Conservation (phyloP, 1,284 basidiomycete species). For the Rugiboletus extremiorientalis region DNA sequence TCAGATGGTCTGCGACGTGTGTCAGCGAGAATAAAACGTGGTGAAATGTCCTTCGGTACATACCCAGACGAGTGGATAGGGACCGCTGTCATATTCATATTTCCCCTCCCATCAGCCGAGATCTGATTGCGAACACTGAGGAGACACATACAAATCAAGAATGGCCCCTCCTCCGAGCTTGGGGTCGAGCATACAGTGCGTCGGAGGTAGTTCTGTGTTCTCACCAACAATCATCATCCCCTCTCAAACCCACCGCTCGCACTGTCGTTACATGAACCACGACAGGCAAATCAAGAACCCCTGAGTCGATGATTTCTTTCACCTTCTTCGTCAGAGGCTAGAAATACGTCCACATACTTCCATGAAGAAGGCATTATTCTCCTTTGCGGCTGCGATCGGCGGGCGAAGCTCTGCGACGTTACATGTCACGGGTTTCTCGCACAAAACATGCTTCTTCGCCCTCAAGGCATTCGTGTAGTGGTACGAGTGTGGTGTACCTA, state of each 20-base stretch:
- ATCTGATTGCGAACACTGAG: background rate
- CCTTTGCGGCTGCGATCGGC: constrained; percentile 64
- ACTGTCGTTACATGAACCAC: constrained; percentile 71
- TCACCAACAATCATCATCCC: too few relatives aligned
- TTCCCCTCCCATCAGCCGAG: background rate
- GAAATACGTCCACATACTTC: constrained; percentile 78
- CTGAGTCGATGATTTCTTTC: constrained; percentile 54
- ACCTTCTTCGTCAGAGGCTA: constrained; percentile 59
- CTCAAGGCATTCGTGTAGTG: constrained; percentile 75
- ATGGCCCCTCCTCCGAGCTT: constrained; percentile 77
- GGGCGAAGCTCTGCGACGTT: constrained; percentile 61
- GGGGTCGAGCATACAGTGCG: constrained; percentile 72
- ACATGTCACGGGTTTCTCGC: constrained; percentile 71
- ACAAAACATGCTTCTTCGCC: constrained; percentile 79
- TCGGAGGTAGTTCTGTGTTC: constrained; percentile 47
- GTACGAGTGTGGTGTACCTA: constrained; percentile 77
- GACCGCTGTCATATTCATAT: constrained; percentile 49
- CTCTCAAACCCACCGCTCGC: constrained; percentile 25
- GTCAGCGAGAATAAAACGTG: background rate
- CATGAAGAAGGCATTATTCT: constrained; percentile 79
- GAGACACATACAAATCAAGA: constrained; percentile 62
- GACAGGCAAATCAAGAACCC: constrained; percentile 55
- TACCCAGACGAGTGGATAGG: constrained; percentile 78
- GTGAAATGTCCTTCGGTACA: constrained; percentile 15
- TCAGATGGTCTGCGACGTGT: constrained; percentile 51